Evolutionary conservation across 2,329 filamentous ascomycete genomes (phyloP).

Genomic region (Celoporthe dispersa): DNA sequence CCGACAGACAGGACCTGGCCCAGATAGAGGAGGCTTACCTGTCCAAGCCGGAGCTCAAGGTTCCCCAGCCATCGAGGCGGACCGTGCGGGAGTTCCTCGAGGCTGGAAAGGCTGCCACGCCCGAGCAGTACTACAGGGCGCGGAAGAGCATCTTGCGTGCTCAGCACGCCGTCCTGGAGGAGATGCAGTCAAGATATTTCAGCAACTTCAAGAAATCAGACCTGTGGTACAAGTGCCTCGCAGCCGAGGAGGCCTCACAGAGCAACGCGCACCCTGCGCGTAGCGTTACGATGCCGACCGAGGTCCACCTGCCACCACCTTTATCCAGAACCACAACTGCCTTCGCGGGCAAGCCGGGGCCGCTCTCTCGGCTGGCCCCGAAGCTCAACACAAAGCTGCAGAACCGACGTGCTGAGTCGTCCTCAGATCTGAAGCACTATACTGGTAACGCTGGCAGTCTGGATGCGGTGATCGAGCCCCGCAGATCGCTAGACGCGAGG

Average conservation of each 20-base stretch:
- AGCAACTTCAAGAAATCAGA: constrained; percentile 90
- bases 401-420: constrained; percentile 50
- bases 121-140: constrained; percentile 81
- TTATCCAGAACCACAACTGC: constrained; percentile 22
- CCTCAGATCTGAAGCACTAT: constrained; percentile 49
- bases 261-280: constrained; percentile 28
- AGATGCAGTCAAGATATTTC: constrained; percentile 81
- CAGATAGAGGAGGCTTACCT: constrained; percentile 93
- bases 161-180: constrained; percentile 82
- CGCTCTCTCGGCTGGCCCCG: constrained; percentile 48
- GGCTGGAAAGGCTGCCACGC: constrained; percentile 75
- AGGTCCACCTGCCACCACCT: constrained; percentile 22
- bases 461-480: constrained; percentile 49
- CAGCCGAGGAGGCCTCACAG: constrained; percentile 75
- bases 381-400: constrained; percentile 40
- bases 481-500: constrained; percentile 56
- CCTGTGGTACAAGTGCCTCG: constrained; percentile 93
- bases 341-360: constrained; percentile 46
- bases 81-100: constrained; percentile 78
- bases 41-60: constrained; percentile 77
- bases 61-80: constrained; percentile 70
- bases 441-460: constrained; percentile 43
- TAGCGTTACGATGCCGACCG: constrained; percentile 8
- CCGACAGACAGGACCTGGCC: constrained; percentile 84
- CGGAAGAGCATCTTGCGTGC: constrained; percentile 79